These are phyloP conservation scores for Diaporthe citriasiana DNA, from an alignment of 2,329 filamentous ascomycete species.

Conservation along the genomic window DNA sequence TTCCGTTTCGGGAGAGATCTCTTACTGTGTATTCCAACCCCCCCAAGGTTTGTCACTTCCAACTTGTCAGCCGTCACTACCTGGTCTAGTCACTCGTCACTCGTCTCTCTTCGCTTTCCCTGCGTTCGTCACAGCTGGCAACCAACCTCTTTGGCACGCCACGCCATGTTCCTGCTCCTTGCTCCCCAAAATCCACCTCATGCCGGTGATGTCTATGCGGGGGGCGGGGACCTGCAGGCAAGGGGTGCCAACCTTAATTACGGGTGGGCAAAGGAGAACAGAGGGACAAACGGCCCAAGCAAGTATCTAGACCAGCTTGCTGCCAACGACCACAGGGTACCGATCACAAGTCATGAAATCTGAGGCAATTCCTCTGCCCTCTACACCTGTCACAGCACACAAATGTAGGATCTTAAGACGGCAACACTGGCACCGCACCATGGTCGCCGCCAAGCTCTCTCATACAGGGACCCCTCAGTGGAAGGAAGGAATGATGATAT, in stretches of 20 bases:
- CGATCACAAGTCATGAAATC: no score
- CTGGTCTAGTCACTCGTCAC: background rate
- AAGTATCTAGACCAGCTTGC: no score
- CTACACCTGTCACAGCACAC: background rate
- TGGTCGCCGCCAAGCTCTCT: background rate
- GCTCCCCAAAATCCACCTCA: background rate
- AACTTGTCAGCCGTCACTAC: background rate
- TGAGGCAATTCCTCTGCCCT: background rate
- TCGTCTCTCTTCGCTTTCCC: background rate
- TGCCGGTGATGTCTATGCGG: background rate
- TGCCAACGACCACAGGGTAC: background rate
- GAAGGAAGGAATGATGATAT: conserved; percentile 1
- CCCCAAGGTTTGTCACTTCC: background rate
- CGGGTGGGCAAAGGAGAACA: background rate
- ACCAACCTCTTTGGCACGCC: background rate
- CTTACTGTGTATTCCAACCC: no score
- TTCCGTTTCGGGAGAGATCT: conserved; percentile 41
- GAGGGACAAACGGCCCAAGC: no score
- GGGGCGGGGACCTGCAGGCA: conserved; percentile 4
- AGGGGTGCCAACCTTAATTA: conserved; percentile 14
- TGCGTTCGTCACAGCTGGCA: background rate
- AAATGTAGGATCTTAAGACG: background rate
- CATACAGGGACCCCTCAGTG: background rate
- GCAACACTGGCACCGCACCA: background rate
- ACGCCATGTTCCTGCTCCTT: background rate